These are phyloP conservation scores for Mucor saturninus DNA, from an alignment of 371 early-diverging fungal genomes.

Conservation along the genomic window DNA sequence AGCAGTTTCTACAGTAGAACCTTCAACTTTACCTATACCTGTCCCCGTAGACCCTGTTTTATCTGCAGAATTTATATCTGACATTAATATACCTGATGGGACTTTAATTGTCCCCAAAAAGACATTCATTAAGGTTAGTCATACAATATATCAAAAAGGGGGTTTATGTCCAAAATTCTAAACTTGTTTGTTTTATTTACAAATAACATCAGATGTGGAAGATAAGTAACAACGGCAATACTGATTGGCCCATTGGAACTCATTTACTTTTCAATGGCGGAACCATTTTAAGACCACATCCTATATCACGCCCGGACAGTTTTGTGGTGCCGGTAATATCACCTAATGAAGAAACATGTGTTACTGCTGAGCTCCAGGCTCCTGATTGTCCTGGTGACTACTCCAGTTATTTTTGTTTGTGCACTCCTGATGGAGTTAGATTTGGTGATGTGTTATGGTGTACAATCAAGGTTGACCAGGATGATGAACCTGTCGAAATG, in stretches of 20 bases:
- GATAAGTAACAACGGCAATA: slow-evolving; percentile 64
- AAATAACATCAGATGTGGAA: slow-evolving; percentile 68
- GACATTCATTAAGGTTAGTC: slow-evolving; percentile 32
- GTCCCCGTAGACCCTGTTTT: slow-evolving; percentile 1
- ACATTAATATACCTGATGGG: slow-evolving; percentile 72
- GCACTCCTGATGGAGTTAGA: slow-evolving; percentile 58
- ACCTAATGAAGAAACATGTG: slow-evolving; percentile 56
- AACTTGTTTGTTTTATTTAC: background rate
- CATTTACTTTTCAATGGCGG: slow-evolving; percentile 62
- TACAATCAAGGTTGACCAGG: slow-evolving; percentile 52
- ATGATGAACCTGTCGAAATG: slow-evolving; percentile 13
- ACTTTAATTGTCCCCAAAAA: slow-evolving; percentile 45
- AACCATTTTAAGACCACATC: slow-evolving; percentile 40
- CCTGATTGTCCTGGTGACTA: slow-evolving; percentile 66
- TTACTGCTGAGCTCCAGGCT: slow-evolving; percentile 69
- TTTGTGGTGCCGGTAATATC: slow-evolving; percentile 54
- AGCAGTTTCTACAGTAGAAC: no score
- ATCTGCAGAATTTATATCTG: slow-evolving; percentile 63
- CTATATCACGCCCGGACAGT: slow-evolving; percentile 25
- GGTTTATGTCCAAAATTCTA: background rate
- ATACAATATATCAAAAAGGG: background rate
- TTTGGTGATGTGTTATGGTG: slow-evolving; percentile 77
- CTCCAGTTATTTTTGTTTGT: slow-evolving; percentile 67
- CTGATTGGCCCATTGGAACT: slow-evolving; percentile 68
- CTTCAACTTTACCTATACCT: background rate